A percentile compares a stretch with the other conserved stretches of the same genome.
Evolutionary conservation across 2,329 filamentous ascomycete genomes (phyloP).

Genomic region (Colletotrichum sp.): DNA sequence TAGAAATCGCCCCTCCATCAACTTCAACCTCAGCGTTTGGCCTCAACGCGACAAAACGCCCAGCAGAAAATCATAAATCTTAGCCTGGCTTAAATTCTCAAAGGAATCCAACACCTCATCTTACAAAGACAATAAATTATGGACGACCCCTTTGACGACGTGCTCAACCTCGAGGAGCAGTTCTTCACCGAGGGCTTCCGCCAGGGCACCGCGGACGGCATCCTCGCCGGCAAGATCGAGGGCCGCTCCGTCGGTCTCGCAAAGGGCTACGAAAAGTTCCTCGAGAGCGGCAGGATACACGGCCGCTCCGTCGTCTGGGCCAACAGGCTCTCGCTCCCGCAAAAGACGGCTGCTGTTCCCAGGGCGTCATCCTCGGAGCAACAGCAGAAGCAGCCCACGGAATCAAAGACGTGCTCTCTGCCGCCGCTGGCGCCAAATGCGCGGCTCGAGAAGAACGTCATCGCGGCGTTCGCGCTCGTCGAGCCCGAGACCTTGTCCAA

Average conservation of each 20-base stretch:
- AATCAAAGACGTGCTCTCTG: constrained; percentile 29
- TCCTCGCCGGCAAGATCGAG: constrained; percentile 80
- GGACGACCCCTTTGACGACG: constrained; percentile 58
- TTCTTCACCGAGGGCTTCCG: constrained; percentile 86
- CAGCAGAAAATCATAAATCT: neutral
- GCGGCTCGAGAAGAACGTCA: constrained; percentile 78
- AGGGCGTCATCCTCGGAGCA: neutral
- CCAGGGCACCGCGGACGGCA: constrained; percentile 77
- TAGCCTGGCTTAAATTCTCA: too few species aligned
- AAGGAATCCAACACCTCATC: too few species aligned
- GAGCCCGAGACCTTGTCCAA: constrained; percentile 80
- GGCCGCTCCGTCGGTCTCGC: constrained; percentile 90
- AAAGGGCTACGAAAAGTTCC: constrained; percentile 92
- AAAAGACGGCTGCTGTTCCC: neutral
- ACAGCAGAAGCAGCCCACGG: neutral
- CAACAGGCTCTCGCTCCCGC: constrained; percentile 59
- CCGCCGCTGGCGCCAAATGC: constrained; percentile 57
- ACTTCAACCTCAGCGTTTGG: neutral
- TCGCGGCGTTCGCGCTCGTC: constrained; percentile 75
- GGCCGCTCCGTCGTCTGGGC: constrained; percentile 86
- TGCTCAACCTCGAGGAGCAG: constrained; percentile 65
- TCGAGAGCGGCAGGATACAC: constrained; percentile 79
- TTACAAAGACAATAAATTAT: constrained; percentile 16
- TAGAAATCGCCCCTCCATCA: constrained; percentile 14
- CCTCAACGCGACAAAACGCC: neutral